Base-by-base conservation (phyloP, 78 protist genomes). In the Protostelium mycophagum region DNA sequence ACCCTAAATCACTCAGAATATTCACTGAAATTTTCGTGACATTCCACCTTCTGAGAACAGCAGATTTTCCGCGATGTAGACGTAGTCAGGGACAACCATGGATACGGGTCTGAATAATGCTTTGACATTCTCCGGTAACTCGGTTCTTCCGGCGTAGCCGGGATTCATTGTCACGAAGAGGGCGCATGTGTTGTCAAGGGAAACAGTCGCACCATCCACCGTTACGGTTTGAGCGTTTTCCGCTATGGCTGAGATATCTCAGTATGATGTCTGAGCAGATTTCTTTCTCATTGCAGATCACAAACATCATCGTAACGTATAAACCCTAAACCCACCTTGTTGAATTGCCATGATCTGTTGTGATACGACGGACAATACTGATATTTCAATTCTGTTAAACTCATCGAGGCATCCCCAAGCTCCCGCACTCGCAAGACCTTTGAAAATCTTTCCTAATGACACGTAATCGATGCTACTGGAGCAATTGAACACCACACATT, bases 341-440 rank as follows among this genome's bases (percentile, higher is more conserved):
- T 51, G 73, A 91, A 99, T 99, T 87, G 96, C 91, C 87, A 96
- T 98, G 90, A 99, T 97, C 90, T 99, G 99, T 86, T 98, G 99
- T 28, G 99, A 98, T 16, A 99, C 99, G 34, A 99, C 99, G 10
- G 99, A 98, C 51, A 99, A 97, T 36, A 98, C 88, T 63, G 73
- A 35, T 90, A 98, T 99, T 85, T 99, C 99, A 35, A 98, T 97
- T 29, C 99, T 96, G 89, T 99, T 99, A 95, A 99, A 99, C 92
- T 99, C 99, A 90, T 99, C 99, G 90, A 99, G 98, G 96, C 99
- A 98, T 88, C 99, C 99, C 99, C 99, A 98, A 28, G 99, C 99
- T 37, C 99, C 99, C 37, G 91, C 91, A 88, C 93, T 96, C 89
- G 98, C 97, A 35, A 98, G 97, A 31, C 99, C 99, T 28, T 95